These are phyloP conservation scores for Wallacemonas sp. DNA, from an alignment of 208 protist genomes.

Conservation along the genomic window DNA sequence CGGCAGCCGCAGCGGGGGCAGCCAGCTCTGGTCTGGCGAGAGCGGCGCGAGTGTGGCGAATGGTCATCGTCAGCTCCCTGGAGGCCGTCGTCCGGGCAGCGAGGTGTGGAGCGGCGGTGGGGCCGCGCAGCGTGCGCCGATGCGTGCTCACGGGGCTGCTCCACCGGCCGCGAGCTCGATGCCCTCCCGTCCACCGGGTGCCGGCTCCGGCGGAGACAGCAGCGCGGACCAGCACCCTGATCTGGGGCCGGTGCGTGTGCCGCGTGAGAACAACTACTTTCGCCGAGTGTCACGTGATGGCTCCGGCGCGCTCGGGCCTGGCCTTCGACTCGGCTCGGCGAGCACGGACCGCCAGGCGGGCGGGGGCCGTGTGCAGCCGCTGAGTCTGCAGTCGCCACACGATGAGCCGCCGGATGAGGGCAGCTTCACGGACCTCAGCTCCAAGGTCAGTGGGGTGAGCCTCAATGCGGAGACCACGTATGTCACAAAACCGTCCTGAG, in stretches of 20 bases:
- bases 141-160: not conserved
- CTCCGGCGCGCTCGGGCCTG: not conserved
- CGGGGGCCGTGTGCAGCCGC: slow-evolving; percentile 1
- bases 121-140: not conserved
- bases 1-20: not conserved
- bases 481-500: not conserved
- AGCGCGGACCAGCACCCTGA: not conserved
- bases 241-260: not conserved
- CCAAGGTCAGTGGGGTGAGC: slow-evolving; percentile 11
- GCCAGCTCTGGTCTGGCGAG: slow-evolving; percentile 7
- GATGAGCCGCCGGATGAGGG: not conserved
- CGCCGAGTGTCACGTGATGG: not conserved
- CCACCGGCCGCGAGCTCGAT: slow-evolving; percentile 1
- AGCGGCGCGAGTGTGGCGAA: slow-evolving; percentile 16
- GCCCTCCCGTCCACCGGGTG: not conserved
- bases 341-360: not conserved
- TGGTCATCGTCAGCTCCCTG: slow-evolving; percentile 8
- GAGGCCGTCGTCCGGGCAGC: not conserved
- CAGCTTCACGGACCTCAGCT: slow-evolving; percentile 5
- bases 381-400: not conserved
- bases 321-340: not conserved
- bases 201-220: not conserved
- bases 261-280: slow-evolving; percentile 14
- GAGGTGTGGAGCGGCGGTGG: slow-evolving; percentile 7
- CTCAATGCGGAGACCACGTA: slow-evolving; percentile 14